phyloP scores from a whole-genome alignment of 345 rosid genomes.

The Gossypium raimondii region DNA sequence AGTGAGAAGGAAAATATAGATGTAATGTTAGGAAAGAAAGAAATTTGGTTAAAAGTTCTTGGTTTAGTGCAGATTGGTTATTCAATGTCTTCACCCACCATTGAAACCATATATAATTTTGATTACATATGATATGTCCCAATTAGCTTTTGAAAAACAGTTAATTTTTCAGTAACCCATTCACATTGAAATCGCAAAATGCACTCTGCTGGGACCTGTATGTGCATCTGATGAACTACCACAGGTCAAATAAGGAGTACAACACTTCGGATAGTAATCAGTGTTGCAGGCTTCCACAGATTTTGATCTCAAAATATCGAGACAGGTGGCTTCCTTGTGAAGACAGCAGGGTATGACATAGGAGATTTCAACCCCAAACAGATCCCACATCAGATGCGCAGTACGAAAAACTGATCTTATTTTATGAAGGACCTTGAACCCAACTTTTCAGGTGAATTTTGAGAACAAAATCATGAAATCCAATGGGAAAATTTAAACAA shows the following conservation, averaged over 20 bases:
- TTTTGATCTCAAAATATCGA: neutral
- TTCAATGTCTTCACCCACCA: neutral
- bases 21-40: neutral
- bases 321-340: neutral
- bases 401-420: neutral
- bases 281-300: neutral
- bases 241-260: neutral
- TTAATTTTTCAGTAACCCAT: neutral
- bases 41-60: neutral
- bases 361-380: neutral
- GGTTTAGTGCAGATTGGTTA: neutral
- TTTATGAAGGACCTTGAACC: neutral
- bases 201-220: neutral
- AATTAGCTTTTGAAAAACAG: neutral
- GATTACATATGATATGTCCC: neutral
- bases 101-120: neutral
- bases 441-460: neutral
- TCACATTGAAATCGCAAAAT: slow-evolving; percentile 8
- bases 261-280: neutral
- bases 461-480: neutral
- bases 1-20: neutral
- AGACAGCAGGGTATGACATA: neutral
- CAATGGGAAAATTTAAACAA: neutral
- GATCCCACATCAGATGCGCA: slow-evolving; percentile 3
- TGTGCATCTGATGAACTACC: neutral